Evolutionary conservation across 1,284 basidiomycete species (phyloP).

Genomic region (Earliella scabrosa): DNA sequence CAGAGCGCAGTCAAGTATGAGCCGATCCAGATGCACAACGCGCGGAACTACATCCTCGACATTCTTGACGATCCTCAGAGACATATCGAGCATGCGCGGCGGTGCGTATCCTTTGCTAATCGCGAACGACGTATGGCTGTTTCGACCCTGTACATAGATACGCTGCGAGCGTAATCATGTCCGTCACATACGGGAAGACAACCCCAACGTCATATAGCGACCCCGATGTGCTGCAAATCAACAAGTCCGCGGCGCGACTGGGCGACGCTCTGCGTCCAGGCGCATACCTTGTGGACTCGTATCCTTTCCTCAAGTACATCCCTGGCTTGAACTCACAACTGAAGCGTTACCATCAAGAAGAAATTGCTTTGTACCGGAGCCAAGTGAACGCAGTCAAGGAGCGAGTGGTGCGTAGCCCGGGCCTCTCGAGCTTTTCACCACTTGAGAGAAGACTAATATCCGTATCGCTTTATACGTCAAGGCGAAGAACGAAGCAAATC

Average conservation of each 20-base stretch:
- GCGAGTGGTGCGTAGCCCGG: constrained; percentile 44
- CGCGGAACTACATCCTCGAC: constrained; percentile 15
- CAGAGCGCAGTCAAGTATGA: constrained; percentile 13
- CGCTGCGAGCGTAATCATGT: constrained; percentile 65
- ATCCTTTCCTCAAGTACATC: constrained; percentile 56
- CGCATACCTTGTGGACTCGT: constrained; percentile 58
- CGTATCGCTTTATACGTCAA: constrained; percentile 10
- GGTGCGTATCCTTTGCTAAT: background rate
- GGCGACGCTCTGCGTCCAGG: constrained; percentile 57
- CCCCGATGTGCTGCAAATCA: constrained; percentile 58
- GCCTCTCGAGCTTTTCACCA: background rate
- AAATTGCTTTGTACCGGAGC: constrained; percentile 56
- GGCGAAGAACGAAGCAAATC: constrained; percentile 42
- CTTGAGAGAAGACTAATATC: no score
- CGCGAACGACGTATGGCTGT: background rate
- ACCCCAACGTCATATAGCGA: constrained; percentile 54
- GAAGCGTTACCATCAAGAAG: constrained; percentile 56
- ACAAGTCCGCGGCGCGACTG: constrained; percentile 50
- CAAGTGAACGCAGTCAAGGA: constrained; percentile 49
- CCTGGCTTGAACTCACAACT: constrained; percentile 62
- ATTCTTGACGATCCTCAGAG: constrained; percentile 10
- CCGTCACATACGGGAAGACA: constrained; percentile 67
- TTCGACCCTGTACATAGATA: constrained; percentile 44
- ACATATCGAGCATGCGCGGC: constrained; percentile 7
- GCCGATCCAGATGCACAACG: constrained; percentile 20